Conservation (phyloP, 2,329 filamentous ascomycete species). For the Dothiorella sarmentorum region DNA sequence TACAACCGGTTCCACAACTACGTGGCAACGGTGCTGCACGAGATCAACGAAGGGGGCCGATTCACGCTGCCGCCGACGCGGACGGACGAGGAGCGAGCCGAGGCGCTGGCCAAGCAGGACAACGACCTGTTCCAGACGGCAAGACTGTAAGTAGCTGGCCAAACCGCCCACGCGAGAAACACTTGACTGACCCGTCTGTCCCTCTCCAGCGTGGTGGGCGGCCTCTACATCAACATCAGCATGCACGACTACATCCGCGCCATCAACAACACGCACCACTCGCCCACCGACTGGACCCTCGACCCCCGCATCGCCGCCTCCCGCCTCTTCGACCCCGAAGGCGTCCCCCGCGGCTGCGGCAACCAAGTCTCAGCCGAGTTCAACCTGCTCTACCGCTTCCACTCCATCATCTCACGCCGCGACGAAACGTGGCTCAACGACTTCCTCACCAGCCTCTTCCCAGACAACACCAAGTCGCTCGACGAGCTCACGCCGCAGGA, state of each 20-base stretch:
- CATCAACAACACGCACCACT: slow-evolving; percentile 36
- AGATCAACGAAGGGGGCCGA: slow-evolving; percentile 44
- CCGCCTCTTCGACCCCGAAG: slow-evolving; percentile 23
- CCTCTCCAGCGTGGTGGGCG: slow-evolving; percentile 27
- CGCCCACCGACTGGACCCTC: slow-evolving; percentile 43
- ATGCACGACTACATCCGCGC: slow-evolving; percentile 41
- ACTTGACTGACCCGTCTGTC: no score
- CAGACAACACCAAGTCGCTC: slow-evolving; percentile 18
- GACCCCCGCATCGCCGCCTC: slow-evolving; percentile 41
- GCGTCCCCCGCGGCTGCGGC: slow-evolving; percentile 42
- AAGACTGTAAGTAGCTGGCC: slow-evolving; percentile 24
- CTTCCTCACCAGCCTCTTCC: slow-evolving; percentile 34
- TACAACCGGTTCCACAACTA: slow-evolving; percentile 42
- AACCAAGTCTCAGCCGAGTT: slow-evolving; percentile 54
- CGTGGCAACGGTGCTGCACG: slow-evolving; percentile 34
- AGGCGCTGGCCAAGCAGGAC: slow-evolving; percentile 30
- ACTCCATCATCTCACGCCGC: slow-evolving; percentile 41
- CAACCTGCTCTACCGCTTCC: slow-evolving; percentile 53
- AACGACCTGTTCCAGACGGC: slow-evolving; percentile 37
- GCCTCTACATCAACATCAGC: slow-evolving; percentile 35
- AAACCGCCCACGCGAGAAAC: background rate
- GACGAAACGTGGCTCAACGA: slow-evolving; percentile 48
- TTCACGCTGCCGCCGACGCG: slow-evolving; percentile 29
- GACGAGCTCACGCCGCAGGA: slow-evolving; percentile 24
- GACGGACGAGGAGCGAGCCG: slow-evolving; percentile 17